A percentile compares a stretch with the other conserved stretches of the same genome.
Evolutionary conservation across 1,284 basidiomycete species (phyloP).

Genomic region (Cystobasidiaceae sp.): DNA sequence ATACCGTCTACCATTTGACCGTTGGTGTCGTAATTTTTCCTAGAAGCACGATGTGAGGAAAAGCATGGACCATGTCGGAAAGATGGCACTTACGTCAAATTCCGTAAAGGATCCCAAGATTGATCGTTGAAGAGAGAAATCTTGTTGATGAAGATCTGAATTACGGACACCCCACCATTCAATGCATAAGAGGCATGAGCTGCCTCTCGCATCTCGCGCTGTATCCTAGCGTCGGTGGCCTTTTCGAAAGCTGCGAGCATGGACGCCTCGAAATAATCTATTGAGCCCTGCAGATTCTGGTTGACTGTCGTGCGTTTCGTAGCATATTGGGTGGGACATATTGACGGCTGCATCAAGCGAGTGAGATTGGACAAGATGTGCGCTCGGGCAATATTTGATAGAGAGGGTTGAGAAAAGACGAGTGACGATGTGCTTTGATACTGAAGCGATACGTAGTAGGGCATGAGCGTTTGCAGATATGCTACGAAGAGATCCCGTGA

Average conservation of each 20-base stretch:
- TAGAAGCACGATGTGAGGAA: slow-evolving; percentile 6
- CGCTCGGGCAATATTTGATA: slow-evolving; percentile 33
- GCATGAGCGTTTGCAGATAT: slow-evolving; percentile 37
- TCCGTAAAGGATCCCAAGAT: slow-evolving; percentile 72
- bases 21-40: slow-evolving; percentile 34
- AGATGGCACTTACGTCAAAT: slow-evolving; percentile 68
- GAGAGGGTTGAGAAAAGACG: slow-evolving; percentile 35
- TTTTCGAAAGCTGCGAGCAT: slow-evolving; percentile 77
- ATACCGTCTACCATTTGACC: slow-evolving; percentile 52
- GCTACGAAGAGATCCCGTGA: slow-evolving; percentile 34
- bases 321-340: slow-evolving; percentile 59
- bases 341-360: slow-evolving; percentile 60
- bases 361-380: slow-evolving; percentile 60
- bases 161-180: slow-evolving; percentile 50
- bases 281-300: slow-evolving; percentile 65
- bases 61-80: too few relatives aligned
- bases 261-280: slow-evolving; percentile 79
- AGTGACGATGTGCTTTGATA: slow-evolving; percentile 42
- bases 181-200: slow-evolving; percentile 80
- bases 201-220: slow-evolving; percentile 66
- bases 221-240: slow-evolving; percentile 66
- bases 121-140: slow-evolving; percentile 86
- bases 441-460: slow-evolving; percentile 41
- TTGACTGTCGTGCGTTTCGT: slow-evolving; percentile 51
- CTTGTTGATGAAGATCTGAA: slow-evolving; percentile 81